Evolutionary conservation across 129 eudicot species (phyloP).

Genomic region (Pseudognaphalium luteoalbum): DNA sequence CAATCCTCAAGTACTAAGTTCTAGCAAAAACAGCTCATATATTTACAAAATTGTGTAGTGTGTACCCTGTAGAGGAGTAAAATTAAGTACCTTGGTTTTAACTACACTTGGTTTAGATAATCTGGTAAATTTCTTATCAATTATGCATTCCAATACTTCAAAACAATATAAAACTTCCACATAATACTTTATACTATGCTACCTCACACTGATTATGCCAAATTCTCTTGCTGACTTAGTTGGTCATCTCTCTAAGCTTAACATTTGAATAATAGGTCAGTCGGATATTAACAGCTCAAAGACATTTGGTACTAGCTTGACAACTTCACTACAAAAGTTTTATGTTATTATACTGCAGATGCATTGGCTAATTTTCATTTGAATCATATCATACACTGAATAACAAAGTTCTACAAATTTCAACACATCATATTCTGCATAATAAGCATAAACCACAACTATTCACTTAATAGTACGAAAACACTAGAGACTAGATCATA

Average conservation of each 20-base stretch:
- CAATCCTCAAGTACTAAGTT: neutral
- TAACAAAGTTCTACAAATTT: neutral
- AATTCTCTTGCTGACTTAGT: neutral
- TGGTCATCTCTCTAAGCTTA: constrained; percentile 20
- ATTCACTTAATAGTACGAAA: neutral
- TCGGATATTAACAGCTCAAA: constrained; percentile 12
- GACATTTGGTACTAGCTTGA: constrained; percentile 11
- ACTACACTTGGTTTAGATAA: constrained; percentile 17
- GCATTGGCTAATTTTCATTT: neutral
- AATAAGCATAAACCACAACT: constrained; percentile 4
- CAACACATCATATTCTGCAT: constrained; percentile 10
- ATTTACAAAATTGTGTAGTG: neutral
- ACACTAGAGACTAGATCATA: constrained; percentile 15
- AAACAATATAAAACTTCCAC: neutral
- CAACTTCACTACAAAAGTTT: neutral
- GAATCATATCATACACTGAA: neutral
- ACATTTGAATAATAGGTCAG: neutral
- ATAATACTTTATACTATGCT: neutral
- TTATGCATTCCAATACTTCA: neutral
- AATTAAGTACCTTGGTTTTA: constrained; percentile 2
- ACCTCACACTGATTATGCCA: constrained; percentile 3
- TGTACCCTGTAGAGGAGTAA: neutral
- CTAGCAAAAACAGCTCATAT: constrained; percentile 2
- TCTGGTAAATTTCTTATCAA: neutral
- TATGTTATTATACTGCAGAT: too few relatives aligned